Conservation (phyloP, 192 early-diverging fungal genomes). For the Chytriomyces hyalinus region DNA sequence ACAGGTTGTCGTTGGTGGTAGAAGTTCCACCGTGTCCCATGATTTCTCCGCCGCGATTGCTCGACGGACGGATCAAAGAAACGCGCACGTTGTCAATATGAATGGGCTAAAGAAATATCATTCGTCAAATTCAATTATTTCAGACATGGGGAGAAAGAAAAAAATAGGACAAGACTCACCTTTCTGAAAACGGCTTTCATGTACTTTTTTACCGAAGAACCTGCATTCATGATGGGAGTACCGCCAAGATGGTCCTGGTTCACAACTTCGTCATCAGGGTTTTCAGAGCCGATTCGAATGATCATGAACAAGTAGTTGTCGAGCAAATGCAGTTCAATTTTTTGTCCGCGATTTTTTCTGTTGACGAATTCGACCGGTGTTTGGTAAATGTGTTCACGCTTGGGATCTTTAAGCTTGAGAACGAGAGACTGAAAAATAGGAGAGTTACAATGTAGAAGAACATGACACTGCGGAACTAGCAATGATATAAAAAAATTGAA, state of each 20-base stretch:
- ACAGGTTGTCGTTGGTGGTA: not conserved
- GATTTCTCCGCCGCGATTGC: too few relatives aligned
- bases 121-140: conserved; percentile 47
- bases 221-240: not conserved
- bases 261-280: conserved; percentile 5
- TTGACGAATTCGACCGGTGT: conserved; percentile 2
- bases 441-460: not conserved
- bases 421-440: not conserved
- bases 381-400: conserved; percentile 5
- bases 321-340: conserved; percentile 70
- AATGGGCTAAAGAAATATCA: conserved; percentile 77
- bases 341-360: not conserved
- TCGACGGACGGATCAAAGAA: not conserved
- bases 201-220: not conserved
- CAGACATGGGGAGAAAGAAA: too few relatives aligned
- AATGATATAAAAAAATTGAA: not conserved
- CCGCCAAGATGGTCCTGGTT: not conserved
- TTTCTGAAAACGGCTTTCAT: conserved; percentile 10
- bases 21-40: not conserved
- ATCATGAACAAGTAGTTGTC: conserved; percentile 69
- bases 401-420: conserved; percentile 3
- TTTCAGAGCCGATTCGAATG: conserved; percentile 42
- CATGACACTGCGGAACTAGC: not conserved
- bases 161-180: conserved; percentile 3
- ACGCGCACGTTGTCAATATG: conserved; percentile 20